Conservation (phyloP, 2,329 filamentous ascomycete genomes). For the Monosporascus sp. region DNA sequence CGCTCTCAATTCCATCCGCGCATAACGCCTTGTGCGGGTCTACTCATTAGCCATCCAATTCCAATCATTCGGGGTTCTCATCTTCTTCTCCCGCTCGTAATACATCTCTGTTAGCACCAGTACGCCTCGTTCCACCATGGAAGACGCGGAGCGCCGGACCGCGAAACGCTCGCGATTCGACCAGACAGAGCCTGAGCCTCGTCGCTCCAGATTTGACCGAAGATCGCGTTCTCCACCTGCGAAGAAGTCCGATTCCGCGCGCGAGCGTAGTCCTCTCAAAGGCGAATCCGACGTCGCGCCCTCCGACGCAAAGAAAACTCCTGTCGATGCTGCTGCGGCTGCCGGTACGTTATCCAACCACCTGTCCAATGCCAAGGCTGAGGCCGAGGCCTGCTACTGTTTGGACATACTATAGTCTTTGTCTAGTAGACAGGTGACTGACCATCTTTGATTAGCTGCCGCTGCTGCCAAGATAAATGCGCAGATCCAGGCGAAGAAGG, state of each 20-base stretch:
- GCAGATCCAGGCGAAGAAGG: constrained; percentile 78
- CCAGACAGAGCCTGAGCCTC: constrained; percentile 78
- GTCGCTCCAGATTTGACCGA: constrained; percentile 79
- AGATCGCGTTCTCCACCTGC: constrained; percentile 78
- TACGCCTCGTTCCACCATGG: constrained; percentile 46
- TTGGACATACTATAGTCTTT: constrained; percentile 1
- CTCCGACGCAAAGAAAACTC: constrained; percentile 40
- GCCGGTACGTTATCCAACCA: constrained; percentile 53
- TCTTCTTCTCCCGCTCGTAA: background rate
- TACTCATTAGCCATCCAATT: no score
- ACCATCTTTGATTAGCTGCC: constrained; percentile 54
- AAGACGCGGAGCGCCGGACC: constrained; percentile 67
- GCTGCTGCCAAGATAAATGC: constrained; percentile 86
- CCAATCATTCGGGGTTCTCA: background rate
- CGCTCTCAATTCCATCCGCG: background rate
- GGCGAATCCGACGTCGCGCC: constrained; percentile 35
- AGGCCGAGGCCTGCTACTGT: constrained; percentile 6
- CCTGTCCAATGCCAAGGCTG: constrained; percentile 4
- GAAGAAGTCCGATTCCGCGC: constrained; percentile 60
- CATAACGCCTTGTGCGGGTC: background rate
- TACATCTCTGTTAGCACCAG: background rate
- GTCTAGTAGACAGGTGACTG: constrained; percentile 15
- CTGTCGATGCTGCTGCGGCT: constrained; percentile 67
- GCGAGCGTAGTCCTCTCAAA: constrained; percentile 74
- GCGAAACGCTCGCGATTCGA: constrained; percentile 91